These are phyloP conservation scores for Cryphonectria carpinicola DNA, from an alignment of 2,329 filamentous ascomycete genomes.

Conservation along the genomic window DNA sequence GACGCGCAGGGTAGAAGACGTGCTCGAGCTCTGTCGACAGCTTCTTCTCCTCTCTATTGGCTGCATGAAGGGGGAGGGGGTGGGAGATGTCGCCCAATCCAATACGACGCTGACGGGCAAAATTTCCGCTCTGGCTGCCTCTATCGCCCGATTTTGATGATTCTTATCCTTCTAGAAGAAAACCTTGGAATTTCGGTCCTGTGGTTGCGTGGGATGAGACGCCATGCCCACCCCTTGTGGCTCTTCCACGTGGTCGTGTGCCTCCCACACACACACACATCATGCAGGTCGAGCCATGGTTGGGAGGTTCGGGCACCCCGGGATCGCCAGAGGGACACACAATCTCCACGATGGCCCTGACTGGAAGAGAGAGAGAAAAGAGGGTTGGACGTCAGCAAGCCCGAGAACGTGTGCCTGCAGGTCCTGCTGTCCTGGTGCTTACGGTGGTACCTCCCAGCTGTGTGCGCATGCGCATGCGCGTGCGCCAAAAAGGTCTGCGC, in stretches of 20 bases:
- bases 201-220: not conserved
- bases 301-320: not conserved
- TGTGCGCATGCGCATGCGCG: not conserved
- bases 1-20: slow-evolving; percentile 11
- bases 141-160: not conserved
- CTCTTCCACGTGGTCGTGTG: slow-evolving; percentile 3
- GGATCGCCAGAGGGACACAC: not conserved
- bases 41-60: not conserved
- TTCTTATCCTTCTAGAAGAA: not conserved
- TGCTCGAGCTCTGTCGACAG: slow-evolving; percentile 5
- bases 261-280: slow-evolving; percentile 1
- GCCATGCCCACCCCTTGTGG: slow-evolving; percentile 3
- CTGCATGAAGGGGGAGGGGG: not conserved
- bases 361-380: not conserved
- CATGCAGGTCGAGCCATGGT: not conserved
- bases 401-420: not conserved
- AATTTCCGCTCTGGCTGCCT: not conserved
- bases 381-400: not conserved
- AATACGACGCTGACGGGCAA: slow-evolving; percentile 7
- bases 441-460: not conserved
- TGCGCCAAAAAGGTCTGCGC: not conserved
- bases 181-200: not conserved
- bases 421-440: slow-evolving; percentile 3
- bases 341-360: not conserved
- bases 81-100: not conserved